These are phyloP conservation scores for Croton setiger DNA, from an alignment of 441 rosid genomes.

Conservation along the genomic window DNA sequence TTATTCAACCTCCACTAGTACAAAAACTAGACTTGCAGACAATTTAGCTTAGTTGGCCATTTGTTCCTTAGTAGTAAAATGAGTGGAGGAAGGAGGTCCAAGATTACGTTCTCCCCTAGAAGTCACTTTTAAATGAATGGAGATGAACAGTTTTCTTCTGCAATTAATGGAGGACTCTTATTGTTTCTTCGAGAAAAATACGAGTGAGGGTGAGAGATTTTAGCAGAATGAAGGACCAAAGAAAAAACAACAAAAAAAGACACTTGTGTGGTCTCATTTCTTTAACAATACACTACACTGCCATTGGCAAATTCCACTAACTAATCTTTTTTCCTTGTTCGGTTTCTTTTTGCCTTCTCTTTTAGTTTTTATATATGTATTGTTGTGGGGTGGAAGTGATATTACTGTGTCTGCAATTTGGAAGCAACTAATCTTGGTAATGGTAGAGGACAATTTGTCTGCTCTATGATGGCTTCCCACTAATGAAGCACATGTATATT, in stretches of 20 bases:
- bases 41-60: not conserved
- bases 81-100: conserved; percentile 9
- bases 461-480: not conserved
- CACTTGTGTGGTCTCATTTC: conserved; percentile 4
- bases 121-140: not conserved
- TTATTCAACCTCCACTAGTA: not conserved
- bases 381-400: not conserved
- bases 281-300: not conserved
- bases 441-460: not conserved
- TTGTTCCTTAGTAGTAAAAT: not conserved
- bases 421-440: conserved; percentile 8
- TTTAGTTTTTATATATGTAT: not conserved
- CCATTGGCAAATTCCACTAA: conserved; percentile 1
- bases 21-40: not conserved
- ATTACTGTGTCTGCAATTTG: not conserved
- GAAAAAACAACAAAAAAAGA: not conserved
- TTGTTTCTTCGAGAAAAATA: not conserved
- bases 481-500: not conserved
- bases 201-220: not conserved
- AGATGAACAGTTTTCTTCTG: conserved; percentile 3
- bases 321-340: no score
- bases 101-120: not conserved
- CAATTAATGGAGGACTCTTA: not conserved
- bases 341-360: not conserved
- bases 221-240: not conserved